These are phyloP conservation scores for Penicillium occitanis DNA, from an alignment of 2,329 filamentous ascomycete genomes.

Conservation along the genomic window DNA sequence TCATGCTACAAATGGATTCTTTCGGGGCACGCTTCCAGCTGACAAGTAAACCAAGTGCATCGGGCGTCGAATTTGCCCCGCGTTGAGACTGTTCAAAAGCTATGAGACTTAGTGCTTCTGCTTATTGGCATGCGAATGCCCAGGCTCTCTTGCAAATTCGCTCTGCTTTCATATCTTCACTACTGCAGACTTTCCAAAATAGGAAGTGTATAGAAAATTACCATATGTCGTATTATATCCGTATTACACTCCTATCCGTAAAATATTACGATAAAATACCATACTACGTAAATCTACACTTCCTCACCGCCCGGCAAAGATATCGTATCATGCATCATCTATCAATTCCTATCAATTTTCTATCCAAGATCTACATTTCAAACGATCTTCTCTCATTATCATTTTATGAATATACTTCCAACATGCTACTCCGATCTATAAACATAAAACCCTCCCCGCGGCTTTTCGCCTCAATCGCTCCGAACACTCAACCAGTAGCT, in stretches of 20 bases:
- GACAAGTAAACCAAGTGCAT: neutral
- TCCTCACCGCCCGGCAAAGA: conserved; percentile 8
- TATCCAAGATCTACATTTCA: neutral
- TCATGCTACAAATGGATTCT: neutral
- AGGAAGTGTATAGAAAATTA: neutral
- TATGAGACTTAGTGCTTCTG: neutral
- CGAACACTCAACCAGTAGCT: conserved; percentile 11
- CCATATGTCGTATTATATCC: neutral
- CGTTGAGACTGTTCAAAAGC: neutral
- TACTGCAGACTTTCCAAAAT: neutral
- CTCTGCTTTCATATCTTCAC: neutral
- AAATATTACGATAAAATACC: neutral
- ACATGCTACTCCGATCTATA: neutral
- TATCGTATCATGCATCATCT: neutral
- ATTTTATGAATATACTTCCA: neutral
- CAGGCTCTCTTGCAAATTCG: neutral
- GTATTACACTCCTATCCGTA: neutral
- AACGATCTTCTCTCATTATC: neutral
- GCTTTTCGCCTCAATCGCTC: conserved; percentile 15
- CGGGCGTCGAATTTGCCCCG: neutral
- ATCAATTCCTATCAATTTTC: neutral
- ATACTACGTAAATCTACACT: neutral
- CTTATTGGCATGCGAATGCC: too few species aligned
- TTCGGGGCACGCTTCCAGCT: neutral
- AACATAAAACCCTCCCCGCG: conserved; percentile 12